Evolutionary conservation across 352 stramenopile genomes (phyloP), one percentile per base, ranked within the genome.

Genomic region (Phytophthora podocarpi): DNA sequence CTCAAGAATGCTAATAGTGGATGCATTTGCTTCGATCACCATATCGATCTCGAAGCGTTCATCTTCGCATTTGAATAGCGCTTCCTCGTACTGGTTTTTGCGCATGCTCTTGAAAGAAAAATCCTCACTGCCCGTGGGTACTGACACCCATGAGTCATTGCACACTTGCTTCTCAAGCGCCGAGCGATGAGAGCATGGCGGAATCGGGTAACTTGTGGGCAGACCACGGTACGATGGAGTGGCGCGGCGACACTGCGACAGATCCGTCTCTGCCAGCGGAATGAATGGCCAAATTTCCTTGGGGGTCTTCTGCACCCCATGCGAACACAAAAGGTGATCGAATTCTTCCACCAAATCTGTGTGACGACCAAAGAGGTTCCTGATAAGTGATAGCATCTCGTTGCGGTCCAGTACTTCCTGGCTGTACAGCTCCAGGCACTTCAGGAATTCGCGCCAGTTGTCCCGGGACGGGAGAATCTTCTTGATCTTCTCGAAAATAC

Each of bases 41-140:
- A 95, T 96, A 57, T 96, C 87, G 40, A 95, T 96, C 64, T 95
- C 86, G 56, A 96, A 96, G 9, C 97, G 89, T 72, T 99, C 98
- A 72, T 99, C 98, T 78, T 99, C 98, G 56, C 91, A 98, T 57
- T 98, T 97, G 78, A 99, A 99, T 0, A 99, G 76, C 6, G 93
- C 91, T 70, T 99, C 98, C 69, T 99, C 98, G 67, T 99, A 99
- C 57, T 98, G 92, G 70, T 99, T 99, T 59, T 98, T 98, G 30
- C 98, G 93, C 95, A 99, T 99, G 67, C 99, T 98, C 77, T 96
- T 98, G 64, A 97, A 98, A n/a, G 91, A 98, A 59, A 98, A 99
- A 55, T 99, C 97, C 74, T 99, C 98, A 71, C 91, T 99, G 16
- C 98, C 98, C 15, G 98, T 98, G 18, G 98, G 97, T 9, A 99